These are phyloP conservation scores for Claviceps paspali DNA, from an alignment of 2,329 filamentous ascomycete species.

Conservation along the genomic window DNA sequence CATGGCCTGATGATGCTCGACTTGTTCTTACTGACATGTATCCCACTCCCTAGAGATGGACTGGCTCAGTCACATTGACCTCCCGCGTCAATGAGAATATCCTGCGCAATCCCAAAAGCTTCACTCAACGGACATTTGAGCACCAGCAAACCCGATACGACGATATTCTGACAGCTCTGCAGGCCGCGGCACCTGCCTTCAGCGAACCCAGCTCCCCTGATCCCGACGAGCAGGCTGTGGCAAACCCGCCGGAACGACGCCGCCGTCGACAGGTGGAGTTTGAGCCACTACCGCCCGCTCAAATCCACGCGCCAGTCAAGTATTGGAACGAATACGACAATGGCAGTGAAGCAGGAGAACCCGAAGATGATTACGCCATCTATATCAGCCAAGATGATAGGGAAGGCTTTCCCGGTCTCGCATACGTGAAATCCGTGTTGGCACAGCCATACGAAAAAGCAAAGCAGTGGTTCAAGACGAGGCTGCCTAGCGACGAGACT, in stretches of 20 bases:
- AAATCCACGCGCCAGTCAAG: conserved; percentile 18
- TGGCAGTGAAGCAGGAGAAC: conserved; percentile 51
- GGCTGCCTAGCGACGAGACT: conserved; percentile 10
- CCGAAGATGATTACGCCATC: conserved; percentile 51
- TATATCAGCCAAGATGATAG: conserved; percentile 57
- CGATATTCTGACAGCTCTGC: conserved; percentile 32
- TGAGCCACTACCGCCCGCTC: conserved; percentile 16
- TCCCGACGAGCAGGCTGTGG: conserved; percentile 12
- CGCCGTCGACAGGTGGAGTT: conserved; percentile 13
- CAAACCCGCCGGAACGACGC: conserved; percentile 1
- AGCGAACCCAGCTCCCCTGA: conserved; percentile 25
- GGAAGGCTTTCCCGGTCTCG: conserved; percentile 45
- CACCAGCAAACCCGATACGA: conserved; percentile 34
- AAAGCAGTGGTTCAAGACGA: conserved; percentile 31
- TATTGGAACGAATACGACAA: conserved; percentile 88
- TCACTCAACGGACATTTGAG: conserved; percentile 50
- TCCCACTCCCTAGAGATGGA: too few species aligned
- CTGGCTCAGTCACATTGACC: conserved; percentile 50
- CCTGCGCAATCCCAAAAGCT: conserved; percentile 51
- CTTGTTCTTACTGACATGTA: too few species aligned
- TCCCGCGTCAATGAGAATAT: conserved; percentile 52
- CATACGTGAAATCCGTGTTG: conserved; percentile 39
- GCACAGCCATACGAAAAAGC: conserved; percentile 34
- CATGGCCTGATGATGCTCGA: too few species aligned
- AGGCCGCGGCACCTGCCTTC: conserved; percentile 26